A percentile compares a stretch with the other conserved stretches of the same genome.
These are phyloP conservation scores for Saccharomycopsis javanensis DNA, from an alignment of 805 yeast species.

Conservation along the genomic window DNA sequence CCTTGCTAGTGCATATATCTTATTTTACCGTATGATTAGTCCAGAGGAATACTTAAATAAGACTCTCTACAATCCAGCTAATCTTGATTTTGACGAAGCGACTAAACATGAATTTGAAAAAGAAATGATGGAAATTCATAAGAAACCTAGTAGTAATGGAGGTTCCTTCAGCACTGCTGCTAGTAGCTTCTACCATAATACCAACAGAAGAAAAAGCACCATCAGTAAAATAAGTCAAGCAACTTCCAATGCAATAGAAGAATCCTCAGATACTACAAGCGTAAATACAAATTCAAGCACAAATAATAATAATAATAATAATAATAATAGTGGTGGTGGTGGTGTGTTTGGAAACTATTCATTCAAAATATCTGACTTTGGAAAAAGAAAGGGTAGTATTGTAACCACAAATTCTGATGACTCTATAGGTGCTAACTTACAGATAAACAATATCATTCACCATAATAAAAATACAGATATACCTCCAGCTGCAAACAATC, in stretches of 20 bases:
- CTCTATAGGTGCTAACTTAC: neutral
- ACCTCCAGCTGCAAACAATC: neutral
- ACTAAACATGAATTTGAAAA: neutral
- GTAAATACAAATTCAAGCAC: neutral
- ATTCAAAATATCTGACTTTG: neutral
- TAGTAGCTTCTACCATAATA: neutral
- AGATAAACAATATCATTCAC: neutral
- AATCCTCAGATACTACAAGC: neutral
- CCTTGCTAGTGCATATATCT: conserved; percentile 81
- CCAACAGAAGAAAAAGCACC: neutral
- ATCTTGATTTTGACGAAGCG: conserved; percentile 8
- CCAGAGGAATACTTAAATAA: conserved; percentile 28
- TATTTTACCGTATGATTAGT: conserved; percentile 63
- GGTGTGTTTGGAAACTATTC: neutral
- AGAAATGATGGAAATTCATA: neutral
- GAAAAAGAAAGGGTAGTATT: neutral
- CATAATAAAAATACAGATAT: neutral
- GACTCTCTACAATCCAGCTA: conserved; percentile 22
- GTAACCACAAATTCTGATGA: neutral
- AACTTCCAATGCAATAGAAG: neutral
- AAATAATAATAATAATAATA: neutral
- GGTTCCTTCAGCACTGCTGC: neutral
- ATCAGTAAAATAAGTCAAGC: neutral
- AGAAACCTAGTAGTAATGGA: neutral
- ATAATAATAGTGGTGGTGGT: neutral